Evolutionary conservation across 1,284 basidiomycete genomes (phyloP), one percentile per base, ranked within the genome.

Genomic region (Cystobasidium slooffiae): DNA sequence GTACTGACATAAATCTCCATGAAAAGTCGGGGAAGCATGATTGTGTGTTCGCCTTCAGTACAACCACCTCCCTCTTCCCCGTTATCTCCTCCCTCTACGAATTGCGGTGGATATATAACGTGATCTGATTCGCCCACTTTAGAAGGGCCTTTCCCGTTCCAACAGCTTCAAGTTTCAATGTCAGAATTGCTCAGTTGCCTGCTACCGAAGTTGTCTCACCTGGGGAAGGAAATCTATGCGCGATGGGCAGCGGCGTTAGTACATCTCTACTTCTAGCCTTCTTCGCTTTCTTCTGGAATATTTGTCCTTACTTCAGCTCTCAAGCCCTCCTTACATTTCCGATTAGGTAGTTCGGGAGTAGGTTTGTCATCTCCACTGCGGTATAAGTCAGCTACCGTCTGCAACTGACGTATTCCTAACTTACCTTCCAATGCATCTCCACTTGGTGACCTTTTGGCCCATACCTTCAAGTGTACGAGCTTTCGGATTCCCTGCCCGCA

Each of bases 1-100:
- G 31, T 31, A 31, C 56, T 18, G 10, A 59, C 56, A 16, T 41
- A 59, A n/a, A 59, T 39, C 43, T 59, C 56, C 56, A 59, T 59
- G 20, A 59, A 59, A 16, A 59, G 39, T 5, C 31, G 56, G 12
- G 56, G 56, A 6, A 59, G 56, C 39, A 59, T 10, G 37, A 31
- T 31, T 59, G 39, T 31, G 20, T 59, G 56, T n/a, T 31, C 43
- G 56, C 31, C 31, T 31, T 12, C 37, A 18, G 56, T 31, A n/a
- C 56, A 59, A 16, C 18, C 18, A 18, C 56, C 31, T 31, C 31
- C 56, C 31, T 59, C 37, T n/a, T 10, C 39, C 22, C n/a, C 56
- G 37, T 59, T 59, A 41, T 59, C 56, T 5, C 56, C 39, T 43
- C n/a, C n/a, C 14, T 39, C 56, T 18, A 31, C 31, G 24, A 31